Base-by-base conservation (phyloP, 495 filamentous ascomycete species). In the Barbatosphaeria neglecta region DNA sequence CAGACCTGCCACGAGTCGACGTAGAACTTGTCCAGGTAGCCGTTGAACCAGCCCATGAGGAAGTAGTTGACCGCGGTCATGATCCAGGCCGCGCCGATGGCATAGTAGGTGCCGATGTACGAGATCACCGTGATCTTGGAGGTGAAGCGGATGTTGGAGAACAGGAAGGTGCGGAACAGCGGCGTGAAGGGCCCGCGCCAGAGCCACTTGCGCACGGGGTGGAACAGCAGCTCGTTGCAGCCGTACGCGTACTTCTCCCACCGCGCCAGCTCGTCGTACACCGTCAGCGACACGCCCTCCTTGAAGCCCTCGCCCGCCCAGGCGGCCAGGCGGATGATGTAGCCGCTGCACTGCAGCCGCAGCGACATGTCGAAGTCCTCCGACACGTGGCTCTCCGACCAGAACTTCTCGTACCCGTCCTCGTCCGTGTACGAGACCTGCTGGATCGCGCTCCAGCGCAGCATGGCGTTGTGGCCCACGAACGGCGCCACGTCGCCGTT, bases 221-320 rank as follows among this genome's bases (percentile, higher is more conserved):
- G 68, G 72, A 90, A 90, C 50, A 90, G 72, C 39, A 90, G 65
- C 59, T 90, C 85, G 67, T 83, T 86, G 60, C 85, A 90, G n/a
- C 85, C 85, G 57, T 89, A 90, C 4, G 85, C 85, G 61, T 89
- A 89, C 62, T 89, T 89, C 54, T 89, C 84, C 84, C 84, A 89
- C 24, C 85, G 81, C 4, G 82, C 80, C 20, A 90, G 67, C 58
- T 90, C 85, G 60, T 90, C 85, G 62, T 90, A 90, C 23, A 90
- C 85, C 8, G 85, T 90, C 10, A 90, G 70, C 11, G 85, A 90
- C 22, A 90, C 85, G 50, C 85, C 85, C 58, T 90, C 85, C 60
- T 88, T 88, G 68, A 87, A 90, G 41, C 82, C 85, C 22, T 85
- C 77, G 41, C 78, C 78, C 19, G 80, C 74, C 71, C 83, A 90